phyloP scores from a whole-genome alignment of 257 asterid genomes.

The Gynochthodes officinalis region DNA sequence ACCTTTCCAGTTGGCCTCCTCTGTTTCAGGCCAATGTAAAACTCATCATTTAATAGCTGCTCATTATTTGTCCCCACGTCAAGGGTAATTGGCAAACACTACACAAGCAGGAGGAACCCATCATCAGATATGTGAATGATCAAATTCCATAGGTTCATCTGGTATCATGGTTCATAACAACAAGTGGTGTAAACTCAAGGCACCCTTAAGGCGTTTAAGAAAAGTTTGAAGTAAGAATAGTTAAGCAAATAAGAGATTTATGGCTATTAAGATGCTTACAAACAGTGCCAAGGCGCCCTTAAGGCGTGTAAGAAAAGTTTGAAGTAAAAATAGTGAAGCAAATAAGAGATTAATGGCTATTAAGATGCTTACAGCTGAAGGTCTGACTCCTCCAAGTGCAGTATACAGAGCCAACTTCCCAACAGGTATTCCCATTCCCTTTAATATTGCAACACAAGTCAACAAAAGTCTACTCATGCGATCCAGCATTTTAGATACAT shows the following conservation, averaged over 20 bases:
- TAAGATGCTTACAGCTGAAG: slow-evolving; percentile 71
- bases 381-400: slow-evolving; percentile 94
- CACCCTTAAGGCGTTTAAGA: not conserved
- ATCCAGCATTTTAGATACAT: not conserved
- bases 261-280: too few species aligned
- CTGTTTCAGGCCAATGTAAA: slow-evolving; percentile 89
- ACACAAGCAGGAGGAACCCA: slow-evolving; percentile 6
- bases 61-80: slow-evolving; percentile 96
- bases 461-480: not conserved
- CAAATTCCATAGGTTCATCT: not conserved
- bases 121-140: not conserved
- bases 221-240: not conserved
- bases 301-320: not conserved
- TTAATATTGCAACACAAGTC: slow-evolving; percentile 21
- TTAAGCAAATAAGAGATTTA: not conserved
- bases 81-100: slow-evolving; percentile 90
- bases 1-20: slow-evolving; percentile 88
- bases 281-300: not conserved
- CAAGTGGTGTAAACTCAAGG: not conserved
- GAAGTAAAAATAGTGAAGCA: not conserved
- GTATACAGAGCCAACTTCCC: slow-evolving; percentile 86
- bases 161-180: not conserved
- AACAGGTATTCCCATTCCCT: slow-evolving; percentile 99
- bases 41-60: slow-evolving; percentile 66
- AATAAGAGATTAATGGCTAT: too few species aligned